Evolutionary conservation across 768 basidiomycete genomes (phyloP), one percentile per base, ranked within the genome.

Genomic region (Tylopilus sp.): DNA sequence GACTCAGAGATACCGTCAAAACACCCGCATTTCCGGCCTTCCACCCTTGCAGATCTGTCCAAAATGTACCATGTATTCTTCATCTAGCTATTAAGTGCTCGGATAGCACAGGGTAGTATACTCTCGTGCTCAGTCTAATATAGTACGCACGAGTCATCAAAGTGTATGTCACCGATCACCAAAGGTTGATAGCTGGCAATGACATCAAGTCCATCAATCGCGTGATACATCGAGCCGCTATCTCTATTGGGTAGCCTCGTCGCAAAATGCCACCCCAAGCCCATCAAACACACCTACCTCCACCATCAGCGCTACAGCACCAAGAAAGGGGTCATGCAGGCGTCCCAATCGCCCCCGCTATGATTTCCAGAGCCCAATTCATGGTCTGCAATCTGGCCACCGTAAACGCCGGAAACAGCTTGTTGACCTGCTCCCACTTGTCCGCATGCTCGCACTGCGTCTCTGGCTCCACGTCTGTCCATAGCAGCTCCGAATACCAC

Each of bases 371-470:
- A 2, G 41, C 36, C 55, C 61, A 57, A 1, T 38, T 44, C 46
- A 52, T 41, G 11, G 48, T 53, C 18, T 65, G 63, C 50, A 22
- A 38, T 48, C 64, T 58, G 44, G 61, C 59, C 21, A 50, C 52
- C 1, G 46, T 48, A 17, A 64, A 66, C 20, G 57, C 62, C 6
- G 59, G 65, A 40, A 69, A 49, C 38, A 65, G 40, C 25, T 17
- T 41, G 20, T 48, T 53, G 13, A 66, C 65, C n/a, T 62, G 57
- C 12, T 57, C 53, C 65, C 65, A 67, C 47, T 39, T 36, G 31
- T 58, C 49, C 44, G 22, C 35, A 6, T 50, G 64, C 10, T 17
- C 12, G 1, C 50, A 53, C 52, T 40, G 36, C n/a, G 58, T 58
- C 0, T 58, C 51, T 36, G 15, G 1, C 10, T 52, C 54, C 44